Percentiles rank a stretch among this genome's conserved stretches.
Evolutionary conservation across 179 eudicot genomes (phyloP).

Genomic region (Silene noctiflora): DNA sequence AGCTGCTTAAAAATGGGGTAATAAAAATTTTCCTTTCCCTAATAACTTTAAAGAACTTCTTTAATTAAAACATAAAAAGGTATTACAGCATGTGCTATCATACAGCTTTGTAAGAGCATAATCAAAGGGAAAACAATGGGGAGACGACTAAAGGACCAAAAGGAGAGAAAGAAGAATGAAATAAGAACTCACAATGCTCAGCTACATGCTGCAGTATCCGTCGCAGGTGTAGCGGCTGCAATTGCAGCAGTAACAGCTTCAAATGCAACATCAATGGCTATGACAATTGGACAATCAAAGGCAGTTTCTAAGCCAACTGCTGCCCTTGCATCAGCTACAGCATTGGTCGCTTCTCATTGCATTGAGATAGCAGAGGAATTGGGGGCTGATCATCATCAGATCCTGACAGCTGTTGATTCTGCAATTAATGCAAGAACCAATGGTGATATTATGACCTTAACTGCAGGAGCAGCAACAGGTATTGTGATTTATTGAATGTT

Average conservation of each 20-base stretch:
- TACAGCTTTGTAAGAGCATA: conserved; percentile 60
- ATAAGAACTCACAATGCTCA: conserved; percentile 85
- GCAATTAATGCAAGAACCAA: conserved; percentile 72
- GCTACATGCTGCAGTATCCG: conserved; percentile 83
- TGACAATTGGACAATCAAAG: conserved; percentile 28
- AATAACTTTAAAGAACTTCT: too few species aligned
- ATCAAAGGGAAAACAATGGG: conserved; percentile 73
- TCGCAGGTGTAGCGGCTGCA: conserved; percentile 93
- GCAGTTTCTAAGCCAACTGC: conserved; percentile 42
- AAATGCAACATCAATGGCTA: conserved; percentile 37
- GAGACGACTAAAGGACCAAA: conserved; percentile 76
- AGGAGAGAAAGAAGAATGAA: conserved; percentile 77
- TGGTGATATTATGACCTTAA: conserved; percentile 88
- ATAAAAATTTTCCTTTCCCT: background rate
- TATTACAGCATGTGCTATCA: background rate
- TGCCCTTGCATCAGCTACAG: conserved; percentile 86
- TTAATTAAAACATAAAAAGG: background rate
- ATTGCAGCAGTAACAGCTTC: conserved; percentile 79
- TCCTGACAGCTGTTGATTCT: conserved; percentile 61
- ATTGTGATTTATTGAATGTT: conserved; percentile 3
- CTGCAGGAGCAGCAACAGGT: conserved; percentile 99
- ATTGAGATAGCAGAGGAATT: conserved; percentile 75
- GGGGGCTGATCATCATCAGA: conserved; percentile 76
- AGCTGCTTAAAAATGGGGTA: conserved; percentile 74
- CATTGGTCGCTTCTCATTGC: conserved; percentile 93